Conservation (phyloP, 106 monocot species). For the Dactylorhiza incarnata region DNA sequence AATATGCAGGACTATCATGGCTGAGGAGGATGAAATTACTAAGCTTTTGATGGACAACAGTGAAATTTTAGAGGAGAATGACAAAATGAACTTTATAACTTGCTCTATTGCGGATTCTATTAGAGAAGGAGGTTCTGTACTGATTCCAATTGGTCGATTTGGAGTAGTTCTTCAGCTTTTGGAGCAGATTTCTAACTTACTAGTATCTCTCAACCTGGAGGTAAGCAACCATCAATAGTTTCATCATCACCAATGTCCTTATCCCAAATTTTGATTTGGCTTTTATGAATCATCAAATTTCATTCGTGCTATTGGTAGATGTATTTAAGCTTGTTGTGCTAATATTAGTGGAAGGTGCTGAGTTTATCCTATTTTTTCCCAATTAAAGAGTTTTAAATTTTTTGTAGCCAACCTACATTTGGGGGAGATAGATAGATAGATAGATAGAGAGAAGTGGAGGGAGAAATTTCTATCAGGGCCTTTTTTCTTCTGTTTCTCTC, state of each 20-base stretch:
- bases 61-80: conserved; percentile 52
- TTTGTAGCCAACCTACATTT: too few relatives aligned
- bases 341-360: neutral
- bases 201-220: conserved; percentile 50
- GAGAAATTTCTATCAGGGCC: too few relatives aligned
- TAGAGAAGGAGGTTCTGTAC: conserved; percentile 69
- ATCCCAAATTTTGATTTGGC: too few relatives aligned
- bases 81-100: conserved; percentile 71
- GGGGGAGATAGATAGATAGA: too few relatives aligned
- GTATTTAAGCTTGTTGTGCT: neutral
- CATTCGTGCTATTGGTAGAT: neutral
- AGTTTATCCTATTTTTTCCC: neutral
- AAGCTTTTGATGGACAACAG: conserved; percentile 14
- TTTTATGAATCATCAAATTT: too few relatives aligned
- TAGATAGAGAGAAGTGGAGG: too few relatives aligned
- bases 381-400: neutral
- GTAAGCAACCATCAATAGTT: conserved; percentile 18
- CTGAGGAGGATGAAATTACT: conserved; percentile 24
- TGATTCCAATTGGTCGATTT: conserved; percentile 70
- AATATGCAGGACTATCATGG: conserved; percentile 13
- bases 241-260: too few relatives aligned
- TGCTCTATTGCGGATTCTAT: conserved; percentile 62
- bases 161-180: conserved; percentile 54
- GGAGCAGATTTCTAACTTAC: conserved; percentile 47
- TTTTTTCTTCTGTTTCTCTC: too few relatives aligned